A percentile compares a stretch with the other conserved stretches of the same genome.
Conservation (phyloP, 345 rosid genomes). For the Gossypium herbaceum region DNA sequence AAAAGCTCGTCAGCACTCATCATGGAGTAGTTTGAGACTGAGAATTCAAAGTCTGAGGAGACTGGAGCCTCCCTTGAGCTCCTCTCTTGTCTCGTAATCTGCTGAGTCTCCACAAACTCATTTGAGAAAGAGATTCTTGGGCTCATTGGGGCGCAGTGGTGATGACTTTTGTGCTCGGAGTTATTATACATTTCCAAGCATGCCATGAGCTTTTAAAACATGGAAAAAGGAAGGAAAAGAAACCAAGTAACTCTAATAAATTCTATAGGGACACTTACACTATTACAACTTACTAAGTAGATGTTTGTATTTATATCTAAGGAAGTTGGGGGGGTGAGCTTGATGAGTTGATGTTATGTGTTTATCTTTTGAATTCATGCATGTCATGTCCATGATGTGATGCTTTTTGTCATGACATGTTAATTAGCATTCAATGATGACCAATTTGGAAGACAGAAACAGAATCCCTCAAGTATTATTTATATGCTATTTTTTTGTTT, state of each 20-base stretch:
- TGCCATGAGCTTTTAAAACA: conserved; percentile 56
- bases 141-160: conserved; percentile 49
- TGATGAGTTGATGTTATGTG: conserved; percentile 11
- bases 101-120: conserved; percentile 66
- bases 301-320: conserved; percentile 49
- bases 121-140: conserved; percentile 91
- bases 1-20: conserved; percentile 98
- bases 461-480: background rate
- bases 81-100: conserved; percentile 40
- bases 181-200: conserved; percentile 72
- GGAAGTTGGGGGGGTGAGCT: background rate
- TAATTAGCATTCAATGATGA: conserved; percentile 35
- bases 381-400: conserved; percentile 47
- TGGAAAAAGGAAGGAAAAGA: conserved; percentile 14
- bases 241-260: conserved; percentile 17
- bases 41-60: conserved; percentile 84
- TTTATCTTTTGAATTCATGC: conserved; percentile 26
- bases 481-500: conserved; percentile 4
- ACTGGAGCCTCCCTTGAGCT: conserved; percentile 37
- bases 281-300: conserved; percentile 41
- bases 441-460: conserved; percentile 20
- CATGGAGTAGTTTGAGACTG: conserved; percentile 71
- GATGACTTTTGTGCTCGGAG: conserved; percentile 41
- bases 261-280: conserved; percentile 39
- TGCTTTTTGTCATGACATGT: conserved; percentile 48